A percentile compares a stretch with the other conserved stretches of the same genome.
Conservation (phyloP, 441 rosid species). For the Bruguiera hainesii region DNA sequence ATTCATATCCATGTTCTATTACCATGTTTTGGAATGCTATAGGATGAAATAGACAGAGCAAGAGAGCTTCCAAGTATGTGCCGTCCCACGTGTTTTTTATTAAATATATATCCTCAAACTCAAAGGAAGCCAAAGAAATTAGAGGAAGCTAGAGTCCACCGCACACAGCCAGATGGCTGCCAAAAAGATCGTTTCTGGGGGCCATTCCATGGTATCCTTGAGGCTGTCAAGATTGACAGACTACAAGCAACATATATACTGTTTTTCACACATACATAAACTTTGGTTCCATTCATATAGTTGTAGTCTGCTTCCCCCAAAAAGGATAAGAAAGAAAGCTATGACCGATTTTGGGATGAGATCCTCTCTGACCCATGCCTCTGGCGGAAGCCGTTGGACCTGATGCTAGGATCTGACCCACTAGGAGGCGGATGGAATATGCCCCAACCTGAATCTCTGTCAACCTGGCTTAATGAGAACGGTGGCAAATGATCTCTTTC, state of each 20-base stretch:
- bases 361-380: slow-evolving; percentile 33
- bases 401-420: slow-evolving; percentile 30
- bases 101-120: slow-evolving; percentile 29
- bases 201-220: slow-evolving; percentile 39
- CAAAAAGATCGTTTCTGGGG: slow-evolving; percentile 31
- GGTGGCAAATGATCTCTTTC: slow-evolving; percentile 41
- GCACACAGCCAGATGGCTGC: slow-evolving; percentile 35
- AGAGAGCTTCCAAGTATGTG: background rate
- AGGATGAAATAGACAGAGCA: too few species aligned
- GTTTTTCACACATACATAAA: slow-evolving; percentile 46
- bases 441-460: slow-evolving; percentile 37
- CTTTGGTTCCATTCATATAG: slow-evolving; percentile 29
- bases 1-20: too few species aligned
- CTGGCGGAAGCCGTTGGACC: slow-evolving; percentile 33
- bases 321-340: slow-evolving; percentile 6
- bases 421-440: slow-evolving; percentile 27
- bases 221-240: slow-evolving; percentile 22
- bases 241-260: slow-evolving; percentile 36
- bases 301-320: slow-evolving; percentile 42
- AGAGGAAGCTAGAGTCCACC: slow-evolving; percentile 45
- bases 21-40: too few species aligned
- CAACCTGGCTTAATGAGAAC: slow-evolving; percentile 2
- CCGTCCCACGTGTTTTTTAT: slow-evolving; percentile 26
- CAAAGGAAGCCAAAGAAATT: slow-evolving; percentile 24
- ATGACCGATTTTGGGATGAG: background rate